phyloP scores from a whole-genome alignment of 345 rosid species.

The Heritiera fomes region DNA sequence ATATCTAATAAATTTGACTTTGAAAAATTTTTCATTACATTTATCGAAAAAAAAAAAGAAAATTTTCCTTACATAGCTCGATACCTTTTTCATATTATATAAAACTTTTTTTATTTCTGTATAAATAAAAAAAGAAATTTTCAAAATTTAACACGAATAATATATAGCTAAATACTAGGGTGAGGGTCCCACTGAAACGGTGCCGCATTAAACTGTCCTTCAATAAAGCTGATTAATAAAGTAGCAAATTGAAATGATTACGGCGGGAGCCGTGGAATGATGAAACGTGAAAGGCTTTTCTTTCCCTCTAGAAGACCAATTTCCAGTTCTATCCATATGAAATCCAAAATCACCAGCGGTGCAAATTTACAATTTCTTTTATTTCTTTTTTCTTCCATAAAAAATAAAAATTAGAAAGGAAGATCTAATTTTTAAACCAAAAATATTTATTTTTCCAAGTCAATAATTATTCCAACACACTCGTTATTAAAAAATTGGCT shows the following conservation, averaged over 20 bases:
- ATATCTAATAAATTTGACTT: no score
- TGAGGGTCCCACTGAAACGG: not conserved
- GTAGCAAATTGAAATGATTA: conserved; percentile 31
- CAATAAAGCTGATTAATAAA: not conserved
- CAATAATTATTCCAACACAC: conserved; percentile 18
- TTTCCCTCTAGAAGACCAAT: no score
- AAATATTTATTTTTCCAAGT: not conserved
- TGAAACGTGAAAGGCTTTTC: conserved; percentile 16
- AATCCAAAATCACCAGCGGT: conserved; percentile 38
- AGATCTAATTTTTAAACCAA: not conserved
- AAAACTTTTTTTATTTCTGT: no score
- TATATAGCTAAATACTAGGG: no score
- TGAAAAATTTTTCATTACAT: no score
- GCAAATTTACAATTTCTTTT: conserved; percentile 21
- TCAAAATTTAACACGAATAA: no score
- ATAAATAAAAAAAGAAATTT: no score
- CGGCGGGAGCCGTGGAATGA: conserved; percentile 36
- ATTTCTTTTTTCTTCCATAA: not conserved
- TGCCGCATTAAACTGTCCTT: not conserved
- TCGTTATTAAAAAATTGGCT: not conserved
- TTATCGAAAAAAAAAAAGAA: no score
- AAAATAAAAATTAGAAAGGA: not conserved
- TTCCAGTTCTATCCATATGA: conserved; percentile 25
- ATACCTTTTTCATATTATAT: no score
- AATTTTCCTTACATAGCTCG: no score